Evolutionary conservation across 139 green algal genomes (phyloP), one percentile per base, ranked within the genome.

Genomic region (Chlamydomonas sp.): DNA sequence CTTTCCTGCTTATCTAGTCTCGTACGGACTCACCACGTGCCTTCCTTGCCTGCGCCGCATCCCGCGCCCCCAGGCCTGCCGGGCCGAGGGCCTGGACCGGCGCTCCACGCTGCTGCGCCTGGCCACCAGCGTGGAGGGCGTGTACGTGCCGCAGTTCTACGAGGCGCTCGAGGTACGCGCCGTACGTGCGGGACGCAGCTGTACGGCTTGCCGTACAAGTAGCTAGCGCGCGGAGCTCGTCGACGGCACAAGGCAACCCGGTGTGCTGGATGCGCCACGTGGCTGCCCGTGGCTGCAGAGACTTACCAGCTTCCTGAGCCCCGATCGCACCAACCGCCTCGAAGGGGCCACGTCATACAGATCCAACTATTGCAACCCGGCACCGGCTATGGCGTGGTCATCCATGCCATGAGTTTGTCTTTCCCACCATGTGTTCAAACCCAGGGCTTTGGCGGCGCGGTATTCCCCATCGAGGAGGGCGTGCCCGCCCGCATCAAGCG

Each of bases 101-200:
- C 86, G 92, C 18, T 87, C 83, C 63, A 96, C 93, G 1, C 94
- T 97, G 71, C 83, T 89, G 62, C 90, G 82, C 0, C 89, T 97
- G 63, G 89, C 93, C 0, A 89, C 71, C 8, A 87, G 58, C 0
- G 95, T 97, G 62, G 80, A 88, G 72, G 95, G 95, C 2, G 93
- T 97, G 62, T 97, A 97, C 82, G 95, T 97, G 75, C 95, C 95
- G 14, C 93, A 95, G 89, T 95, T 97, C 76, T 97, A 97, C 89
- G 87, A 97, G 58, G 68, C 74, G 2, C 90, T 88, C 1, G 71
- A 77, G 80, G 80, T 85, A 18, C 8, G 77, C 1, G 14, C 59
- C 60, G 49, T 8, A 63, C 49, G 74, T 49, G 74, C 4, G 74
- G 74, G 74, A 18, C 67, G 67, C 12, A 16, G 67, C 12, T 17